Percentiles rank a stretch among this genome's conserved stretches.
Conservation (phyloP, 2,329 filamentous ascomycete genomes). For the Hypoxylon sp. region DNA sequence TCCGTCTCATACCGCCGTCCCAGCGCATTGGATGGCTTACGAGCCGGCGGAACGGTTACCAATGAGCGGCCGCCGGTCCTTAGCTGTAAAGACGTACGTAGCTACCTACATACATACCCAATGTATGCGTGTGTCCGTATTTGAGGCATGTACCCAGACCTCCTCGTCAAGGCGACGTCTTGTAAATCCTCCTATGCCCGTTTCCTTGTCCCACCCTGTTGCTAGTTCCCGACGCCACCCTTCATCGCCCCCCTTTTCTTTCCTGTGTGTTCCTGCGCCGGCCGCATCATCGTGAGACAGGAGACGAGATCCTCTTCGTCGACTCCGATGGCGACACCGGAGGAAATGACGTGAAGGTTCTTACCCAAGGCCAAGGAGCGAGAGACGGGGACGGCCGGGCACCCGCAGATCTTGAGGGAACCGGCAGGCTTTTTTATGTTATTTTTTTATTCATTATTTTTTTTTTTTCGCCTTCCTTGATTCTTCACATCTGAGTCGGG, state of each 20-base stretch:
- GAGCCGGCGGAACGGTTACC: neutral
- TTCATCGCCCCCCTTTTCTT: neutral
- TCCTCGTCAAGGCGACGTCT: neutral
- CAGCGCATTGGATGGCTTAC: conserved; percentile 1
- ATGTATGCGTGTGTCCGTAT: conserved; percentile 2
- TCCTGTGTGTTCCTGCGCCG: neutral
- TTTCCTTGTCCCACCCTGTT: conserved; percentile 28
- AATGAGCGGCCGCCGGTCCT: conserved; percentile 12
- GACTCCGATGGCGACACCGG: conserved; percentile 27
- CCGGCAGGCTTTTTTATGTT: conserved; percentile 3
- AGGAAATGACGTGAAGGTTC: too few relatives aligned
- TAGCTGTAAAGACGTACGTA: too few relatives aligned
- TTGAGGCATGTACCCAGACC: too few relatives aligned
- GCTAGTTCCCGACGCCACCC: neutral
- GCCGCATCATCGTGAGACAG: conserved; percentile 32
- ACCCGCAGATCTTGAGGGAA: conserved; percentile 11
- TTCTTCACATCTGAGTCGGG: too few relatives aligned
- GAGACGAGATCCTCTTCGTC: conserved; percentile 16
- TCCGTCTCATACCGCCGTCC: neutral
- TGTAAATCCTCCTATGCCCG: conserved; percentile 37
- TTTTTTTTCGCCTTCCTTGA: neutral
- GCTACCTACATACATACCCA: neutral
- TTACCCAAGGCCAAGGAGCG: neutral
- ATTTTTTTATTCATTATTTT: too few relatives aligned
- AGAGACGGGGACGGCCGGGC: conserved; percentile 1